Evolutionary conservation across 805 yeast genomes (phyloP), one percentile per base, ranked within the genome.

Genomic region (Myxozyma monticola): DNA sequence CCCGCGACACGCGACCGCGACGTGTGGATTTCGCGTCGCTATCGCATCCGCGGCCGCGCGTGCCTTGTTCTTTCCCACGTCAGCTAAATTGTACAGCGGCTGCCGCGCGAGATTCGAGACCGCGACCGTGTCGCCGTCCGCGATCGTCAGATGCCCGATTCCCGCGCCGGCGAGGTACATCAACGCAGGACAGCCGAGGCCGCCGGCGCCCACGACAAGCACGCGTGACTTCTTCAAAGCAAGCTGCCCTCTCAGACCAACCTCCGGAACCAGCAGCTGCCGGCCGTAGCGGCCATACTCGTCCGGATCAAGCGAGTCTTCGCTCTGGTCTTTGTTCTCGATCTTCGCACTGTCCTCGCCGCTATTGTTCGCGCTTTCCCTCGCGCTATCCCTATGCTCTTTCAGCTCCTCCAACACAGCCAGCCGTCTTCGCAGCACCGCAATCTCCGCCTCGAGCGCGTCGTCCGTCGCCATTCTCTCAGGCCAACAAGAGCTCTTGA

Each of bases 161-260:
- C 99, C 99, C 0, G 96, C 85, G 0, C 95, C 96, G 0, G 83
- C 82, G 1, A 93, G 68, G 63, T 93, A 93, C 37, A 86, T 74
- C 42, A 91, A 67, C 0, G 95, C 95, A 0, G 99, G 97, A 59
- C 95, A 84, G 0, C 99, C 98, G 5, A 93, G 73, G 0, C 99
- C 99, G 9, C 99, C 99, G 0, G 97, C 97, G 1, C 99, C 99
- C 6, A 93, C 76, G 0, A 93, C 90, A 22, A 91, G 67, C 0
- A 90, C 78, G 44, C 72, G 77, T 1, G 91, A 51, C 0, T 66
- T 58, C 56, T 81, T 83, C 40, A 93, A 67, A 37, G 68, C 71
- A 6, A 76, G 44, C 65, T 93, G 99, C 37, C 73, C 75, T 1
- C 43, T 20, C 5, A 65, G 51, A 1, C 89, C 88, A 43, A 89